These are phyloP conservation scores for Lasiodiplodia gonubiensis DNA, from an alignment of 2,329 filamentous ascomycete genomes.

Conservation along the genomic window DNA sequence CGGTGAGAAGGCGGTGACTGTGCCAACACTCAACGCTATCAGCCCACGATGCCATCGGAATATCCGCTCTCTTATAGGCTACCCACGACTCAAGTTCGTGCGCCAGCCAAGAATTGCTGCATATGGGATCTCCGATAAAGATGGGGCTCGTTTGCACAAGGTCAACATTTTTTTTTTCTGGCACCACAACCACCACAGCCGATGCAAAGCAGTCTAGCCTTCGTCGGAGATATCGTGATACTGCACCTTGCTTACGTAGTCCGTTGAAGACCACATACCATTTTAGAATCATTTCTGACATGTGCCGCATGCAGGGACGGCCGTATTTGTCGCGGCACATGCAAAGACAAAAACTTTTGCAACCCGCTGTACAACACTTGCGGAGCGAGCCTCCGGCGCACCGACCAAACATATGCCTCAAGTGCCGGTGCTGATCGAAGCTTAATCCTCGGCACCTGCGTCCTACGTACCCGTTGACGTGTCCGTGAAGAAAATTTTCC, in stretches of 20 bases:
- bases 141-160: background rate
- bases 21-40: conserved; percentile 4
- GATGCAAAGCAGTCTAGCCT: too few species aligned
- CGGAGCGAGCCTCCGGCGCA: conserved; percentile 11
- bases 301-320: too few species aligned
- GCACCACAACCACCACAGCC: too few species aligned
- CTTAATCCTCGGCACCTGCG: conserved; percentile 20
- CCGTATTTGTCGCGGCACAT: too few species aligned
- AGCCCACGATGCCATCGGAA: background rate
- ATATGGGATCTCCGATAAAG: background rate
- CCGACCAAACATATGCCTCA: background rate
- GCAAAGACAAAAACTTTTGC: too few species aligned
- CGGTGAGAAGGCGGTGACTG: conserved; percentile 17
- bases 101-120: background rate
- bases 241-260: too few species aligned
- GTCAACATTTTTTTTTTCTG: background rate
- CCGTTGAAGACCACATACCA: too few species aligned
- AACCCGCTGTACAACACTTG: background rate
- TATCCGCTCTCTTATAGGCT: conserved; percentile 5
- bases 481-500: conserved; percentile 15
- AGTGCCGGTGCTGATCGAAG: conserved; percentile 22
- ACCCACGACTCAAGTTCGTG: conserved; percentile 9
- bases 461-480: conserved; percentile 12
- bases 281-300: too few species aligned
- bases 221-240: too few species aligned